A percentile compares a stretch with the other conserved stretches of the same genome.
Conservation (phyloP, 2,329 filamentous ascomycete genomes). For the Sporothrix mexicana region DNA sequence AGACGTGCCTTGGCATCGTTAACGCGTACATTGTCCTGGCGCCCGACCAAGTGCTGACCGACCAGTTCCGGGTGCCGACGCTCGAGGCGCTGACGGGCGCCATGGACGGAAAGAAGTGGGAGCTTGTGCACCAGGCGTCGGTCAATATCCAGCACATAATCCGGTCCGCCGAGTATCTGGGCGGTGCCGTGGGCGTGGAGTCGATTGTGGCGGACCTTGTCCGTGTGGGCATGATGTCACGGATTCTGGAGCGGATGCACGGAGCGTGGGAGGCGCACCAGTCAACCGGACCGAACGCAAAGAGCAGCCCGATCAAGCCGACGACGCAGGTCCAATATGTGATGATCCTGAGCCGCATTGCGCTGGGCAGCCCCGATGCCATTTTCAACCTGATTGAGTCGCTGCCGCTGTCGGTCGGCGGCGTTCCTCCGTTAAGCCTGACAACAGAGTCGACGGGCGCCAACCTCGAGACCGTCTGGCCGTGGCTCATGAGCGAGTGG, state of each 20-base stretch:
- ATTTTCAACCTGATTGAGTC: constrained; percentile 64
- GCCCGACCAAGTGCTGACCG: constrained; percentile 67
- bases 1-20: constrained; percentile 66
- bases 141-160: constrained; percentile 70
- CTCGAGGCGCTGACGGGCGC: constrained; percentile 56
- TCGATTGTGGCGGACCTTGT: constrained; percentile 71
- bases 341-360: constrained; percentile 78
- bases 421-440: not conserved
- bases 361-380: constrained; percentile 71
- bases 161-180: constrained; percentile 65
- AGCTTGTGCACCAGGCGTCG: constrained; percentile 63
- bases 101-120: constrained; percentile 60
- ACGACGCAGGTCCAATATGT: constrained; percentile 86
- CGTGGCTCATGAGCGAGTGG: constrained; percentile 67
- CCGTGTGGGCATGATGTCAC: constrained; percentile 65
- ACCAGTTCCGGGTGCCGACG: constrained; percentile 58
- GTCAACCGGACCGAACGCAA: constrained; percentile 77
- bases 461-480: constrained; percentile 54
- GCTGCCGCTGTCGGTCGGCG: not conserved
- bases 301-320: constrained; percentile 68
- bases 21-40: constrained; percentile 75
- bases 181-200: constrained; percentile 64
- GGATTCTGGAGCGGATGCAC: constrained; percentile 69
- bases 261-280: constrained; percentile 76
- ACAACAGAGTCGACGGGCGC: constrained; percentile 44